These are phyloP conservation scores for Scheffersomyces quercinus DNA, from an alignment of 1,139 yeast genomes.

Conservation along the genomic window DNA sequence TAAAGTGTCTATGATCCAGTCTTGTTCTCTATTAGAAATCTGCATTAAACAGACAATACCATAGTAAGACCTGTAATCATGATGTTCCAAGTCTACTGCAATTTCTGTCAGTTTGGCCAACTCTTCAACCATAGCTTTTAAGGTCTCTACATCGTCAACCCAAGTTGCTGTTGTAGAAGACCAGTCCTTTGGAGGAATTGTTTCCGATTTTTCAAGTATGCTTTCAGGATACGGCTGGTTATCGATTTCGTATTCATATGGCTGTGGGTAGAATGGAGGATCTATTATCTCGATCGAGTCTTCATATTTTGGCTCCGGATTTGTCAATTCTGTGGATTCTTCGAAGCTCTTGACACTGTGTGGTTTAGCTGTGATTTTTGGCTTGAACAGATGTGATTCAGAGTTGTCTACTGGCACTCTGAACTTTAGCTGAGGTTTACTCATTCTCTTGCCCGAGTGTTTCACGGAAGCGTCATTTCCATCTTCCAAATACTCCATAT, in stretches of 20 bases:
- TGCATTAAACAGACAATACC: constrained; percentile 96
- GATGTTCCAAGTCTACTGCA: constrained; percentile 98
- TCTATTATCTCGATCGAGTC: constrained; percentile 38
- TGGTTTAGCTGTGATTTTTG: constrained; percentile 71
- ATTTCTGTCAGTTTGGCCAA: constrained; percentile 58
- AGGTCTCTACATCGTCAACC: constrained; percentile 62
- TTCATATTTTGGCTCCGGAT: constrained; percentile 26
- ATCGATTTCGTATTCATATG: constrained; percentile 77
- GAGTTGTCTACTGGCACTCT: constrained; percentile 62
- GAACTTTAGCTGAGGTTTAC: constrained; percentile 76
- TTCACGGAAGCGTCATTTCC: constrained; percentile 10
- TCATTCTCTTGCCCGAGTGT: constrained; percentile 39
- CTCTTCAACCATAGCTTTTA: constrained; percentile 55
- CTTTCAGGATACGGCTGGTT: constrained; percentile 67
- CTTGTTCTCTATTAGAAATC: constrained; percentile 77
- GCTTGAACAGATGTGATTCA: constrained; percentile 72
- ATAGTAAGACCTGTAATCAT: constrained; percentile 84
- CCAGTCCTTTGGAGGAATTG: constrained; percentile 68
- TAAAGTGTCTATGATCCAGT: constrained; percentile 80
- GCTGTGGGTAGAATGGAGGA: constrained; percentile 74
- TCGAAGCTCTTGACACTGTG: constrained; percentile 59
- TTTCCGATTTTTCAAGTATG: constrained; percentile 48
- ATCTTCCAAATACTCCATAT: constrained; percentile 53
- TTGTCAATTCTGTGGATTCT: constrained; percentile 43
- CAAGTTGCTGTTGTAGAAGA: constrained; percentile 60